Evolutionary conservation across 2,329 filamentous ascomycete genomes (phyloP), one percentile per base, ranked within the genome.

Genomic region (Cladosporium sp.): DNA sequence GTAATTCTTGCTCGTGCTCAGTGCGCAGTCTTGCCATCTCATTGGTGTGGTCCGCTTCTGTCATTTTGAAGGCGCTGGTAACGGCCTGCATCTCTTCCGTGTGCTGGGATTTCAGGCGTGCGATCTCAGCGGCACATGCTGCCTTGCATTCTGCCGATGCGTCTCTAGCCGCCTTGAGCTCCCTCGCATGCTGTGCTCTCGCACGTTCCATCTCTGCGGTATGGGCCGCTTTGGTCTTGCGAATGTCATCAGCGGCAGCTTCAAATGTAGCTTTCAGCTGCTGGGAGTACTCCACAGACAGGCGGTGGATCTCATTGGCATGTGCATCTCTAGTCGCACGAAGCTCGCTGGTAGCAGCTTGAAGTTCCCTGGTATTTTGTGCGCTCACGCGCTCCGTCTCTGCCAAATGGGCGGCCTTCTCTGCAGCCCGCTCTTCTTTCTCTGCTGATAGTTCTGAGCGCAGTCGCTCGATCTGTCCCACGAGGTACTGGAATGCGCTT

Each of bases 101-200:
- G 11, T 70, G 68, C 16, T 66, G 61, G 11, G 56, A 61, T 35
- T 67, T 66, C 3, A 73, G 29, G 5, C 66, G 52, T 29, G 68
- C 60, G 23, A 73, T 61, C 37, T 73, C 72, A 1, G 65, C 57
- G 53, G 72, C 69, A 49, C 72, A 72, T 12, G 67, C 46, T 16
- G 64, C 55, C 21, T 72, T 63, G 49, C 50, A 40, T 6, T 46
- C 18, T 40, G 50, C 23, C 8, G 58, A 37, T 26, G 57, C 35
- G 18, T 65, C 66, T 29, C 63, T 61, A 14, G 64, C 66, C n/a
- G 59, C 37, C 14, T 69, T 66, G 31, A 69, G 35, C 2, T 60
- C 63, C 16, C 66, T 31, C 16, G 31, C 33, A 21, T 62, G 46
- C 7, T 63, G 33, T 16, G 35, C 53, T 18, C 29, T 55, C 21